Evolutionary conservation across 108 stramenopile genomes (phyloP).

Genomic region (Skeletonema potamos): DNA sequence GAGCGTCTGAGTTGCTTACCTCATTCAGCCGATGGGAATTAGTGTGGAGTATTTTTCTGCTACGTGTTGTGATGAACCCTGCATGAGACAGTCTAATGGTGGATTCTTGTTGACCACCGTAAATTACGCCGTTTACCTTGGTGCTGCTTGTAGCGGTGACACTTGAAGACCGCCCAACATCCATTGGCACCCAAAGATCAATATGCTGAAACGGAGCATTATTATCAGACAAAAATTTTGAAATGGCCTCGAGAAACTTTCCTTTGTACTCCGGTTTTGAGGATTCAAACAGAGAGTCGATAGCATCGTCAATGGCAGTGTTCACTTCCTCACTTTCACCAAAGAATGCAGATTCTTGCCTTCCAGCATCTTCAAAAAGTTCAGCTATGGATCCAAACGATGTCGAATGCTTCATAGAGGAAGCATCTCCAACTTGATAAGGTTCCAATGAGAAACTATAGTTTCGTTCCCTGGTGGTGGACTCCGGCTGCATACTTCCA

Average conservation of each 20-base stretch:
- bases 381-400: not conserved
- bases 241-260: constrained; percentile 57
- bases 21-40: constrained; percentile 19
- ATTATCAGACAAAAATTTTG: constrained; percentile 41
- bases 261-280: constrained; percentile 20
- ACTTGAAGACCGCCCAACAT: constrained; percentile 6
- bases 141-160: constrained; percentile 8
- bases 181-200: constrained; percentile 74
- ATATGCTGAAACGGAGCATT: constrained; percentile 69
- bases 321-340: not conserved
- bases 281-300: constrained; percentile 25
- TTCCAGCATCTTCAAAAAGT: constrained; percentile 4
- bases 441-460: not conserved
- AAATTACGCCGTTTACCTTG: constrained; percentile 9
- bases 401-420: constrained; percentile 1
- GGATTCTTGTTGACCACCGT: not conserved
- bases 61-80: constrained; percentile 39
- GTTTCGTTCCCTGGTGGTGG: not conserved
- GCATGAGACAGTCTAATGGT: constrained; percentile 24
- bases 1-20: constrained; percentile 13
- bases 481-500: not conserved
- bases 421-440: not conserved
- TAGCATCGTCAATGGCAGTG: constrained; percentile 18
- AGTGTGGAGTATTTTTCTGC: not conserved
- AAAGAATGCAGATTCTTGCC: not conserved